These are phyloP conservation scores for Camelina hispida DNA, from an alignment of 345 rosid genomes.

Conservation along the genomic window DNA sequence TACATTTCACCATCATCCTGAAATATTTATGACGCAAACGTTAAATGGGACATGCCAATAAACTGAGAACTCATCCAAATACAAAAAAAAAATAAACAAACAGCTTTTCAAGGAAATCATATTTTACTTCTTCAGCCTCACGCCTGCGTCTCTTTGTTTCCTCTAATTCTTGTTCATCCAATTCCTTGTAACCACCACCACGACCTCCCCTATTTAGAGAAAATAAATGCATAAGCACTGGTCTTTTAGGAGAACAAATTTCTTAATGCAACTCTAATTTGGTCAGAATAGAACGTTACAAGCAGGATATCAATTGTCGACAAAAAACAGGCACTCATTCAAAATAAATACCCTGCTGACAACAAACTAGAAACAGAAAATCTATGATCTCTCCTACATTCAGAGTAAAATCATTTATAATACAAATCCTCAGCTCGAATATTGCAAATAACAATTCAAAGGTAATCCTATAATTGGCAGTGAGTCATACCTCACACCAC, in stretches of 20 bases:
- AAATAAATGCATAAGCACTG: slow-evolving; percentile 5
- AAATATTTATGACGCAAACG: slow-evolving; percentile 13
- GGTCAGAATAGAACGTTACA: not conserved
- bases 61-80: not conserved
- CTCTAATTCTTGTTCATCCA: slow-evolving; percentile 97
- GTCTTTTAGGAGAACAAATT: slow-evolving; percentile 1
- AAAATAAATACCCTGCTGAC: slow-evolving; percentile 11
- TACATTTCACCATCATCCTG: slow-evolving; percentile 99
- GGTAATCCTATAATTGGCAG: not conserved
- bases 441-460: slow-evolving; percentile 21
- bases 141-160: slow-evolving; percentile 91
- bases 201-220: slow-evolving; percentile 84
- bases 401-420: not conserved
- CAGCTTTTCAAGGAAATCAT: slow-evolving; percentile 24
- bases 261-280: slow-evolving; percentile 6
- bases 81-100: not conserved
- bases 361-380: not conserved
- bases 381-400: not conserved
- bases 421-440: not conserved
- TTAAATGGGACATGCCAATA: slow-evolving; percentile 26
- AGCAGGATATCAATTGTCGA: not conserved
- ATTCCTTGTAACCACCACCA: slow-evolving; percentile 98
- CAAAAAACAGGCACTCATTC: not conserved
- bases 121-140: slow-evolving; percentile 89
- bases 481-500: slow-evolving; percentile 82